Conservation (phyloP, 2,329 filamentous ascomycete species). For the Aureobasidium namibiae region DNA sequence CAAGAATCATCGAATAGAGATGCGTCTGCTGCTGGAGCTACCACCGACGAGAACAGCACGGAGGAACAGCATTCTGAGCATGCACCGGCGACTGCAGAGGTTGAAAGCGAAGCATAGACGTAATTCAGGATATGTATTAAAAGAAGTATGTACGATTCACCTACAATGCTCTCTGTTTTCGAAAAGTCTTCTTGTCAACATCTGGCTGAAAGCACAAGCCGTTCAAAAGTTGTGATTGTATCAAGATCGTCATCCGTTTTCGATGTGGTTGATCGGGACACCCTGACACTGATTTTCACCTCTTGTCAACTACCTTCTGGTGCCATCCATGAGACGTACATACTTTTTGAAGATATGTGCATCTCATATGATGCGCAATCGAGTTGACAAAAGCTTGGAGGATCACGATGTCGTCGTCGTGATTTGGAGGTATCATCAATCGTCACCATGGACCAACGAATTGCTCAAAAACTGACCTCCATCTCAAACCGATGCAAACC, state of each 20-base stretch:
- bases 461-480: too few relatives aligned
- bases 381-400: too few relatives aligned
- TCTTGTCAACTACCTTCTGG: neutral
- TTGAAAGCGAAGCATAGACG: constrained; percentile 2
- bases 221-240: neutral
- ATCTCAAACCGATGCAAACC: too few relatives aligned
- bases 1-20: constrained; percentile 29
- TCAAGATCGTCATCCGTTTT: neutral
- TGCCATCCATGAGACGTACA: neutral
- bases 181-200: too few relatives aligned
- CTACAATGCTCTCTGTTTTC: neutral
- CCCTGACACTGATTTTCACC: neutral
- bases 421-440: too few relatives aligned
- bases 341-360: neutral
- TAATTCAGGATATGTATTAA: neutral
- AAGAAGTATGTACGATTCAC: neutral
- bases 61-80: neutral
- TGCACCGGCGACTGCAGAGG: neutral
- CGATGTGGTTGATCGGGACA: neutral
- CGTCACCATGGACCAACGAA: too few relatives aligned
- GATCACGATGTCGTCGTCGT: too few relatives aligned
- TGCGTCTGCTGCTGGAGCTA: neutral
- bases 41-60: neutral
- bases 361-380: too few relatives aligned
- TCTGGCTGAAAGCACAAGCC: too few relatives aligned